Base-by-base conservation (phyloP, 2,329 filamentous ascomycete genomes). In the Paracamarosporium sp. region DNA sequence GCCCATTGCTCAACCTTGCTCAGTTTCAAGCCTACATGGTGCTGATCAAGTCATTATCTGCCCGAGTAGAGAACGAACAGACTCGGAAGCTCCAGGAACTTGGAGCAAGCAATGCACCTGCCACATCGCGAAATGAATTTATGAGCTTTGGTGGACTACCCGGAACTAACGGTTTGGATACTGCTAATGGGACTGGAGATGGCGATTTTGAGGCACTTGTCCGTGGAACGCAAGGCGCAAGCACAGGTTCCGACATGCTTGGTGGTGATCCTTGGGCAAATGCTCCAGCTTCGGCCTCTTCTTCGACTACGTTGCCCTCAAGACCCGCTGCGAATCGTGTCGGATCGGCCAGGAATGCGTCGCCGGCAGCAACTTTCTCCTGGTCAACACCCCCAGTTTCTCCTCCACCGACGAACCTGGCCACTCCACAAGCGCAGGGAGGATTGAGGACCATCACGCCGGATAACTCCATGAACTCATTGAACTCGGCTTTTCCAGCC, bases 21-120 rank as follows among this genome's bases (percentile, higher is more conserved):
- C 94, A 83, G 73, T 99, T 99, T 72, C 90, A 93, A 72, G 82
- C 86, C 0, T 98, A 96, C 75, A 97, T 98, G 92, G 82, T 87
- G 4, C 82, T 97, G 44, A 96, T 98, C 76, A 96, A 92, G 74
- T 84, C 80, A 0, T 80, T 97, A 4, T 96, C 93, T 0, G 80
- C 84, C 17, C 88, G 88, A 55, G 91, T 99, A 31, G 94, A 99
- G 73, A 86, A 90, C 17, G 95, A 98, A 72, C 95, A 98, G 69
- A 90, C 85, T 6, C 89, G 88, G 69, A 98, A 97, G 71, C 80
- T 99, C 3, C 91, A 93, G 71, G 94, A 97, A 68, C 83, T 98
- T 7, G 87, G 87, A 0, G 86, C 88, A 1, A 83, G 79, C 8
- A 81, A 83, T 27, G 84, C 83, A 71, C 80, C 76, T n/a, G 76